Conservation (phyloP, 2,329 filamentous ascomycete species). For the Hymenoscyphus repandus region DNA sequence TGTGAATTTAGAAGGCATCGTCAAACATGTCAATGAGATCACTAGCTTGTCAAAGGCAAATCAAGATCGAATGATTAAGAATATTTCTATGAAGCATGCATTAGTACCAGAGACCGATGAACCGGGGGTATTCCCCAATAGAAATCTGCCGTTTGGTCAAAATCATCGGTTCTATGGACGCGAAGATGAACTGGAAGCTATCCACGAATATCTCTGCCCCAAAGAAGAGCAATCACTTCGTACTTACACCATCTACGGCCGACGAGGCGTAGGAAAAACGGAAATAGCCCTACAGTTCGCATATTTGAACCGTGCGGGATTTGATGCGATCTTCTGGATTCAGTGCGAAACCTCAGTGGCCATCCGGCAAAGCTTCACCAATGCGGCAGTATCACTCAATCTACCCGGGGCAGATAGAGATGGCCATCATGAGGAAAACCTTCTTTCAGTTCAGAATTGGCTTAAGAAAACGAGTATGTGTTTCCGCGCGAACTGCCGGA, state of each 20-base stretch:
- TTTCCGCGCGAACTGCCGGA: neutral
- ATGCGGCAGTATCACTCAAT: conserved; percentile 24
- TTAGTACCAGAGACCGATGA: conserved; percentile 8
- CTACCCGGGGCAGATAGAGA: conserved; percentile 20
- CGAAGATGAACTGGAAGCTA: conserved; percentile 19
- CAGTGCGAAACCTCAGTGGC: conserved; percentile 22
- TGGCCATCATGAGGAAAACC: conserved; percentile 16
- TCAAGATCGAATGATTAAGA: conserved; percentile 10
- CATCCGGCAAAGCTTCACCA: conserved; percentile 26
- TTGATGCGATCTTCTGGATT: conserved; percentile 29
- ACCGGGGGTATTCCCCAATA: conserved; percentile 11
- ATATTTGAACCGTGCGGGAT: conserved; percentile 14
- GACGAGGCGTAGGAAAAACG: conserved; percentile 25
- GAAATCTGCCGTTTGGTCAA: conserved; percentile 4
- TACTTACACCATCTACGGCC: conserved; percentile 25
- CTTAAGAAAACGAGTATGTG: conserved; percentile 15
- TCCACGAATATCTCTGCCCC: conserved; percentile 15
- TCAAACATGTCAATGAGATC: conserved; percentile 19
- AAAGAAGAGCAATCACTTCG: conserved; percentile 10
- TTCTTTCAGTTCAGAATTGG: conserved; percentile 15
- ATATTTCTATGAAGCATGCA: conserved; percentile 10
- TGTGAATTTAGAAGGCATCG: conserved; percentile 6
- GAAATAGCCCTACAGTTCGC: conserved; percentile 23
- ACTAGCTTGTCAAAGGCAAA: conserved; percentile 15
- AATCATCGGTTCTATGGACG: conserved; percentile 22